Evolutionary conservation across 768 basidiomycete genomes (phyloP).

Genomic region (Mycena sanguinolenta): DNA sequence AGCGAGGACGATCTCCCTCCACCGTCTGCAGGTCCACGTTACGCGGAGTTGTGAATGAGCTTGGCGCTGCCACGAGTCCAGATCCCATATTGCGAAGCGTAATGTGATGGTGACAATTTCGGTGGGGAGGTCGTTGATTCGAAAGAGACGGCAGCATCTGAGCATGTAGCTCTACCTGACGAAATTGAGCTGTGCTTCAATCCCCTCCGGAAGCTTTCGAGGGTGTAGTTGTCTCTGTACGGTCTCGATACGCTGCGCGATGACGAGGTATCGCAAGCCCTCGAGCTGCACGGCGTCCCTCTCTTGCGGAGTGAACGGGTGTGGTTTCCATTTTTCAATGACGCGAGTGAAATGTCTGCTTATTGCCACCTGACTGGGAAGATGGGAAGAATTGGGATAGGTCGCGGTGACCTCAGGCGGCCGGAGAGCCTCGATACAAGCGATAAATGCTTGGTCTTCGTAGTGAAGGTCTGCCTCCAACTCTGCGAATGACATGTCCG

Average conservation of each 20-base stretch:
- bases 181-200: slow-evolving; percentile 38
- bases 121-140: slow-evolving; percentile 69
- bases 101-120: slow-evolving; percentile 79
- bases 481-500: too few relatives aligned
- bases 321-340: slow-evolving; percentile 40
- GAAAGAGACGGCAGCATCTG: slow-evolving; percentile 36
- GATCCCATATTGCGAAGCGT: slow-evolving; percentile 70
- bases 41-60: slow-evolving; percentile 59
- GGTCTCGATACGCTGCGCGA: slow-evolving; percentile 28
- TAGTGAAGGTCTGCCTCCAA: too few relatives aligned
- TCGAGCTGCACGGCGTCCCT: slow-evolving; percentile 21
- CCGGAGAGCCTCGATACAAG: too few relatives aligned
- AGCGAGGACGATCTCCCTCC: slow-evolving; percentile 63
- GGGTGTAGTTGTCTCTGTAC: slow-evolving; percentile 37
- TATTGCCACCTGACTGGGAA: too few relatives aligned
- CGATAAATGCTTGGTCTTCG: too few relatives aligned
- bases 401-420: too few relatives aligned
- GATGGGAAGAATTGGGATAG: too few relatives aligned
- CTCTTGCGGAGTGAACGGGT: slow-evolving; percentile 35
- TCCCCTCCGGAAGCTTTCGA: slow-evolving; percentile 28
- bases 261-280: slow-evolving; percentile 34
- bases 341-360: too few relatives aligned
- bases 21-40: slow-evolving; percentile 71
- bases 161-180: slow-evolving; percentile 32
- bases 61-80: slow-evolving; percentile 47